A percentile compares a stretch with the other conserved stretches of the same genome.
phyloP scores from a whole-genome alignment of 257 asterid species.

The Plantago elongata region DNA sequence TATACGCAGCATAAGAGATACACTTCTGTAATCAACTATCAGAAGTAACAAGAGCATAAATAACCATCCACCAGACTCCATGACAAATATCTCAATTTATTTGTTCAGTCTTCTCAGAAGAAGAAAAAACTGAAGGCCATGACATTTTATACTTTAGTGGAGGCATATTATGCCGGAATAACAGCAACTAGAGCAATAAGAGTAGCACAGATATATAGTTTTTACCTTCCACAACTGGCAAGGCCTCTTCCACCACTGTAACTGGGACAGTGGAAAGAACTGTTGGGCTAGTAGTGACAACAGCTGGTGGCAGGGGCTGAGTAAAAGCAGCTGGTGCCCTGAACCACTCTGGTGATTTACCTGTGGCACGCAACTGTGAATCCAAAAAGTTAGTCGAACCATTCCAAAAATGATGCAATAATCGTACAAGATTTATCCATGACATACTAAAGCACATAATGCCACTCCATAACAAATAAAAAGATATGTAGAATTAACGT shows the following conservation, averaged over 20 bases:
- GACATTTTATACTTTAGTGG: neutral
- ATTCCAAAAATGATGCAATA: too few relatives aligned
- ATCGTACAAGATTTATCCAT: too few relatives aligned
- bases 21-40: too few relatives aligned
- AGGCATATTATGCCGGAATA: neutral
- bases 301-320: conserved; percentile 35
- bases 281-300: neutral
- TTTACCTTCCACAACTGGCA: conserved; percentile 39
- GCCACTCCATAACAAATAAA: neutral
- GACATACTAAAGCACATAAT: too few relatives aligned
- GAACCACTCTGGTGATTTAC: conserved; percentile 42
- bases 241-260: conserved; percentile 4
- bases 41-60: too few relatives aligned
- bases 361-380: conserved; percentile 34
- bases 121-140: too few relatives aligned
- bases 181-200: neutral
- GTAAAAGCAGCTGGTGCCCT: conserved; percentile 41
- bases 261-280: too few relatives aligned
- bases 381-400: neutral
- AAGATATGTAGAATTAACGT: neutral
- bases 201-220: neutral
- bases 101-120: too few relatives aligned
- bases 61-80: too few relatives aligned
- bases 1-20: neutral
- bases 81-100: too few relatives aligned